These are phyloP conservation scores for Apiospora hydei DNA, from an alignment of 2,329 filamentous ascomycete genomes.

Conservation along the genomic window DNA sequence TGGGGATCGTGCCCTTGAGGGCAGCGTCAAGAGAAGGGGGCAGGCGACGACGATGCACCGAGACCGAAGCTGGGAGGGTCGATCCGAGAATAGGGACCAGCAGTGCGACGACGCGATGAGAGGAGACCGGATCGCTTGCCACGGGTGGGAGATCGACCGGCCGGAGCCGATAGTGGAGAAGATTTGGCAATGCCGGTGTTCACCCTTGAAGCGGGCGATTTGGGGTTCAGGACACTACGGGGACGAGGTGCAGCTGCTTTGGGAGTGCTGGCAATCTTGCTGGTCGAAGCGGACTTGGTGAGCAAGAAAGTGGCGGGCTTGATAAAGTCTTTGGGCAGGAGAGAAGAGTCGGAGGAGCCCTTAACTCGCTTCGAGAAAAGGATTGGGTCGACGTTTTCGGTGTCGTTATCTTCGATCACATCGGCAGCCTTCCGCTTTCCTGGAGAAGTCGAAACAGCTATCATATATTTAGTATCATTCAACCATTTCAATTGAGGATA, in stretches of 20 bases:
- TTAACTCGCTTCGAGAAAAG: conserved; percentile 67
- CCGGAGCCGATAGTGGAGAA: conserved; percentile 70
- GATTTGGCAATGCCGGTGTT: conserved; percentile 55
- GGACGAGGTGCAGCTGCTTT: conserved; percentile 47
- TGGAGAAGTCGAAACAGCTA: conserved; percentile 51
- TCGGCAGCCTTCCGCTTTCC: conserved; percentile 66
- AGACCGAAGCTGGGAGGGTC: conserved; percentile 71
- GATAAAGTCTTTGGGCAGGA: conserved; percentile 51
- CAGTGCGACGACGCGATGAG: conserved; percentile 70
- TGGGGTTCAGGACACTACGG: conserved; percentile 57
- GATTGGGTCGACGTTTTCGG: conserved; percentile 68
- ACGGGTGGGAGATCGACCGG: conserved; percentile 81
- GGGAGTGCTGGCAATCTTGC: conserved; percentile 42
- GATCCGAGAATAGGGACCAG: conserved; percentile 70
- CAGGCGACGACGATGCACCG: conserved; percentile 46
- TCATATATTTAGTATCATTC: conserved; percentile 3
- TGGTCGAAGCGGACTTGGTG: conserved; percentile 49
- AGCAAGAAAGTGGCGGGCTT: conserved; percentile 58
- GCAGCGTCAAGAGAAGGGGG: conserved; percentile 89
- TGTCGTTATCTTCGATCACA: conserved; percentile 58
- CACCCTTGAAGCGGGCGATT: conserved; percentile 57
- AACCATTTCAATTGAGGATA: background rate
- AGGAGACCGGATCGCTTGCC: conserved; percentile 73
- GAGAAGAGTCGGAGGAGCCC: conserved; percentile 47
- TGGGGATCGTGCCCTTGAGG: conserved; percentile 76